Evolutionary conservation across 2,329 filamentous ascomycete species (phyloP), one percentile per base, ranked within the genome.

Genomic region (Incumbomyces lentus): DNA sequence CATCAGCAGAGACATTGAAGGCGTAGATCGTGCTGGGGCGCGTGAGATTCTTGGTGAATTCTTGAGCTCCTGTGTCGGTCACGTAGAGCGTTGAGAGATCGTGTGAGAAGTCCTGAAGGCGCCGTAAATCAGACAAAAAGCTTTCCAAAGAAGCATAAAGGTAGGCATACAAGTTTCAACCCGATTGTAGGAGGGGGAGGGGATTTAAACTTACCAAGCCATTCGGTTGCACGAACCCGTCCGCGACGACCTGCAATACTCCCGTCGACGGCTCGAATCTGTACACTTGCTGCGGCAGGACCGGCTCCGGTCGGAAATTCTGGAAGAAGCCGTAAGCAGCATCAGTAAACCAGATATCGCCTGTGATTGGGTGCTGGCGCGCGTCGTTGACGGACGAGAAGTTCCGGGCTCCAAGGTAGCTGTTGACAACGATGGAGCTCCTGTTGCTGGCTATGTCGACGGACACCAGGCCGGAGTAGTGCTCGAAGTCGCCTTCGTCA

Each of bases 321-420:
- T 64, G 61, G 49, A 71, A 67, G 44, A 67, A 64, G 3, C 70
- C 71, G 43, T 67, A 64, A 19, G 59, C 42, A 2, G 57, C 52
- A 43, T 59, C 57, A 13, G 57, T 59, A 34, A 59, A 59, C 36
- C 52, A 59, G 6, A 59, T 47, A 19, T 57, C 53, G 13, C 52
- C 50, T 33, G 52, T 55, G 18, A 39, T 36, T 3, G 54, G 54
- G 26, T 59, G 51, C 19, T 56, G 41, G 4, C 49, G 41, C 2
- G 58, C 46, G 42, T 59, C 57, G 38, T 59, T 55, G 26, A 55
- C 41, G 6, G 57, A 56, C 43, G 54, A 55, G 48, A 58, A 58
- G 18, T 58, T 67, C 2, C 76, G 70, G 16, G 17, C 14, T 14
- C 78, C 76, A 41, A 76, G 76, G 58, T 68, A 82, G 58, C 75